Percentiles rank a stretch among this genome's conserved stretches.
Conservation (phyloP, 1,284 basidiomycete species). For the Pseudozyma hubeiensis region DNA sequence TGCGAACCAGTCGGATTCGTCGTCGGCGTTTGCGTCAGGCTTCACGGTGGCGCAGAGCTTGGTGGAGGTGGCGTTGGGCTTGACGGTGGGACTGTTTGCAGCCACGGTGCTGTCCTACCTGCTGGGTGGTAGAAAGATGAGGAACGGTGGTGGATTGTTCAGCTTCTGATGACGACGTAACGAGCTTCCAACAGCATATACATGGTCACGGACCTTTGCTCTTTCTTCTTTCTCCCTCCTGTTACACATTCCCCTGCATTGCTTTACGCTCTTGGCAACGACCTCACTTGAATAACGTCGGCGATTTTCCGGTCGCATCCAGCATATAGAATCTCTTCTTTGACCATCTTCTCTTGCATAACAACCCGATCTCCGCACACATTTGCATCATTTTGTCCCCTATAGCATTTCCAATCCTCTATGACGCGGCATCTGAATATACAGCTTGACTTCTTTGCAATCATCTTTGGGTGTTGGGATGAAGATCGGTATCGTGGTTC, state of each 20-base stretch:
- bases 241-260: background rate
- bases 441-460: background rate
- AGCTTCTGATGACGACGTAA: slow-evolving; percentile 50
- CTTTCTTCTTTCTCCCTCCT: background rate
- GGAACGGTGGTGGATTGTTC: slow-evolving; percentile 60
- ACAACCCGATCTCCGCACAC: background rate
- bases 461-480: no score
- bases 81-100: slow-evolving; percentile 66
- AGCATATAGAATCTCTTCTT: slow-evolving; percentile 1
- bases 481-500: background rate
- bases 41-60: slow-evolving; percentile 54
- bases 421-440: background rate
- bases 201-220: background rate
- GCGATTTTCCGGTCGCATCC: no score
- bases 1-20: slow-evolving; percentile 64
- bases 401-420: background rate
- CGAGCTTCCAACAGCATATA: background rate
- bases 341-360: background rate
- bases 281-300: no score
- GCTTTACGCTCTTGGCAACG: no score
- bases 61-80: slow-evolving; percentile 64
- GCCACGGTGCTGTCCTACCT: slow-evolving; percentile 61
- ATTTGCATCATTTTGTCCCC: slow-evolving; percentile 1
- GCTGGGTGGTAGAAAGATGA: slow-evolving; percentile 56
- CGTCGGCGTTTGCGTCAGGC: slow-evolving; percentile 31